Conservation (phyloP, 2,329 filamentous ascomycete species). For the Xylariomycetidae sp. region DNA sequence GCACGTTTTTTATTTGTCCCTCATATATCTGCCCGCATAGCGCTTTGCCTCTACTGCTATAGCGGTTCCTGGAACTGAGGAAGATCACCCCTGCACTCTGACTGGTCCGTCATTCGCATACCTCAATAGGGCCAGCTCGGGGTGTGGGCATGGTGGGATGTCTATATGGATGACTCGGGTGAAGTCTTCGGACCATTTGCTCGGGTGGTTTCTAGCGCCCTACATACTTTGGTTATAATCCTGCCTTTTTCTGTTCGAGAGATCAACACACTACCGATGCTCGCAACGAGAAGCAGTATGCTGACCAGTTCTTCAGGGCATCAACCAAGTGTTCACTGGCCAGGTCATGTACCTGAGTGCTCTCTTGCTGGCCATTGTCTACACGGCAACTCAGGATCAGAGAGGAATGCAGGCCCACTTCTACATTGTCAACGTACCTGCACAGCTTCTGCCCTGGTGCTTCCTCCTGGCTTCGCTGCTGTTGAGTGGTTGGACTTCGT, state of each 20-base stretch:
- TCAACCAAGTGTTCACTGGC: conserved; percentile 47
- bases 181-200: conserved; percentile 46
- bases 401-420: conserved; percentile 70
- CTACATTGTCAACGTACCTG: conserved; percentile 76
- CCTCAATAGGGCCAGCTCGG: conserved; percentile 52
- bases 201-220: conserved; percentile 57
- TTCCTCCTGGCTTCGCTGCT: conserved; percentile 73
- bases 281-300: conserved; percentile 6
- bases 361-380: conserved; percentile 72
- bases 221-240: conserved; percentile 41
- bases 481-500: conserved; percentile 49
- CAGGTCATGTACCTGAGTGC: conserved; percentile 51
- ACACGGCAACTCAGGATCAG: conserved; percentile 83
- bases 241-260: conserved; percentile 12
- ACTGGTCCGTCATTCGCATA: conserved; percentile 62
- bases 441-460: conserved; percentile 73
- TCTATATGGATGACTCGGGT: conserved; percentile 63
- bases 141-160: conserved; percentile 72
- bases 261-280: too few species aligned
- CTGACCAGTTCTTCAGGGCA: conserved; percentile 33
- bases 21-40: conserved; percentile 78
- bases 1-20: conserved; percentile 31
- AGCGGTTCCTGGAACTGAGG: conserved; percentile 80
- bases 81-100: conserved; percentile 66
- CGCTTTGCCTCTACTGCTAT: conserved; percentile 58